Conservation (phyloP, 208 protist species). For the Leptomonas seymouri region DNA sequence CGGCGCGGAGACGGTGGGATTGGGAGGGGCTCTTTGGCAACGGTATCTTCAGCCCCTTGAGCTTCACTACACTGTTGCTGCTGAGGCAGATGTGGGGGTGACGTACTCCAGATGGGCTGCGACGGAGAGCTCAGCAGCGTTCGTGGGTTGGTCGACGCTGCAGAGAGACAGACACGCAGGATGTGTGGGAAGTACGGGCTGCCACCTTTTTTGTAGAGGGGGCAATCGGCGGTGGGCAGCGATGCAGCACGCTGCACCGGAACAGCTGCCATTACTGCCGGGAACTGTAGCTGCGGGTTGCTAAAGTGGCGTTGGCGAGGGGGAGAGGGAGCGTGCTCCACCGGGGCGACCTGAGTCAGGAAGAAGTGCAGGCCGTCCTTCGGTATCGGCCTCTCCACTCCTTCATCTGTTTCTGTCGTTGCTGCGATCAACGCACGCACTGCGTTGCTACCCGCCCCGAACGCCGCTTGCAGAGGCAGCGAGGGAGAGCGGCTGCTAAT, state of each 20-base stretch:
- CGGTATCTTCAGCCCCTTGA: not conserved
- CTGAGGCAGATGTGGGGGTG: not conserved
- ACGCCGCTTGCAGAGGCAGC: conserved; percentile 7
- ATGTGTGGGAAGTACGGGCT: conserved; percentile 15
- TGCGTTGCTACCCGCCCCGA: conserved; percentile 23
- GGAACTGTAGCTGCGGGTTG: not conserved
- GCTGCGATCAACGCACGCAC: conserved; percentile 12
- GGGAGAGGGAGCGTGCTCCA: conserved; percentile 15
- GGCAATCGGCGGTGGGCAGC: not conserved
- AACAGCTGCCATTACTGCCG: not conserved
- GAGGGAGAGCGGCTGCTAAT: conserved; percentile 6
- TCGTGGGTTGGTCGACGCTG: not conserved
- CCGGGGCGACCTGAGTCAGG: not conserved
- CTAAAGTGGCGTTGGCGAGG: not conserved
- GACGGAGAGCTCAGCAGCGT: conserved; percentile 2
- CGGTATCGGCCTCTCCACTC: not conserved
- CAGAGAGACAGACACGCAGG: not conserved
- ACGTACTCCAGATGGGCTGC: not conserved
- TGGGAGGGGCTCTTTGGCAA: not conserved
- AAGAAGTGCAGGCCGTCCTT: no score
- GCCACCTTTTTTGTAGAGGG: conserved; percentile 8
- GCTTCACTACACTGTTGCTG: not conserved
- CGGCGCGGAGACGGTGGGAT: not conserved
- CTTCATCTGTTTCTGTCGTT: not conserved
- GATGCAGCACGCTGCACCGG: conserved; percentile 17